Percentiles rank a stretch among this genome's conserved stretches.
Evolutionary conservation across 2,329 filamentous ascomycete genomes (phyloP).

Genomic region (Claviceps maximensis): DNA sequence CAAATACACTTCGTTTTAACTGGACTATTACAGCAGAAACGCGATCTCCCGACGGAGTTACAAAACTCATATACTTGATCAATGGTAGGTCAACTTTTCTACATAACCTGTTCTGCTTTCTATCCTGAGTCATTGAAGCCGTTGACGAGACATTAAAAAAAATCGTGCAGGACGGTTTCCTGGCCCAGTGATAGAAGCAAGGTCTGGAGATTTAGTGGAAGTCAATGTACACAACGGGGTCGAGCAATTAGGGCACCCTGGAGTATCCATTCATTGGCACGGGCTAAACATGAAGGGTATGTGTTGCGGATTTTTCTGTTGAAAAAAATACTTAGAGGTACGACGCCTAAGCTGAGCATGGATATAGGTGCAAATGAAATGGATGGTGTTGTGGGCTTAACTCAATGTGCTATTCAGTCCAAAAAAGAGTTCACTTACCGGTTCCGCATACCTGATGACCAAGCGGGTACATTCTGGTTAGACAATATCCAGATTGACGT

Average conservation of each 20-base stretch:
- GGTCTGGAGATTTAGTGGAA: conserved; percentile 28
- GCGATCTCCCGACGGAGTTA: conserved; percentile 34
- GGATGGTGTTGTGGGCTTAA: conserved; percentile 51
- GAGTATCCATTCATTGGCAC: conserved; percentile 53
- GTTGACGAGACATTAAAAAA: background rate
- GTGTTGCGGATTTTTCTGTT: background rate
- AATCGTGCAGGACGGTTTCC: conserved; percentile 23
- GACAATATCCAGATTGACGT: conserved; percentile 10
- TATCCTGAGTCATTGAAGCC: background rate
- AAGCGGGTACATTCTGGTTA: conserved; percentile 47
- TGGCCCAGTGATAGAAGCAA: conserved; percentile 31
- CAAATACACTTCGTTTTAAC: conserved; percentile 17
- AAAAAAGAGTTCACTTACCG: conserved; percentile 38
- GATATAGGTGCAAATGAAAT: conserved; percentile 33
- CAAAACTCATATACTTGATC: conserved; percentile 34
- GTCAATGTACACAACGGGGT: conserved; percentile 28
- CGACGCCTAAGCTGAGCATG: background rate
- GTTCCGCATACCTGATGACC: conserved; percentile 39
- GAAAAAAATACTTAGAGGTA: background rate
- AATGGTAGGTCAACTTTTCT: conserved; percentile 23
- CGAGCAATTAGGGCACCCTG: conserved; percentile 3
- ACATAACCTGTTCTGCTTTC: background rate
- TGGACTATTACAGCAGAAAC: conserved; percentile 28
- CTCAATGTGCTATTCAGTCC: conserved; percentile 45
- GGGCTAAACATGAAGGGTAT: conserved; percentile 48